Percentiles rank a stretch among this genome's conserved stretches.
phyloP scores from a whole-genome alignment of 345 rosid genomes.

The Firmiana major region DNA sequence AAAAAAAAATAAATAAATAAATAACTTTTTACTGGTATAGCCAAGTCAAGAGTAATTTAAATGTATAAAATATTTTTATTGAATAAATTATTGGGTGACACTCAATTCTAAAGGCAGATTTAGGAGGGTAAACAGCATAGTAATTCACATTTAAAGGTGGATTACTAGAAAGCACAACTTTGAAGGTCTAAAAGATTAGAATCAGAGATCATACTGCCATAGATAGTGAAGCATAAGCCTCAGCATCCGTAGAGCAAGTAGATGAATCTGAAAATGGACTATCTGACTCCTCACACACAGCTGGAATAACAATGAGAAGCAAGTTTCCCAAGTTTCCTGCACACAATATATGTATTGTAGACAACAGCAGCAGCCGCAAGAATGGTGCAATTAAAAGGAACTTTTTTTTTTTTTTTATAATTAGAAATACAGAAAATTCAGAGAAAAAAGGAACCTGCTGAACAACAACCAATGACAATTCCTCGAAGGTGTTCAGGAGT shows the following conservation, averaged over 20 bases:
- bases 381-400: neutral
- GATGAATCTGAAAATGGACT: constrained; percentile 59
- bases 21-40: neutral
- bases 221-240: constrained; percentile 61
- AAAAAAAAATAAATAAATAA: neutral
- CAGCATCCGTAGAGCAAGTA: constrained; percentile 39
- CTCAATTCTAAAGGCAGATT: no score
- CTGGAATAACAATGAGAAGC: constrained; percentile 61
- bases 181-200: neutral
- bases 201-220: constrained; percentile 41
- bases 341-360: neutral
- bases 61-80: no score
- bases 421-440: neutral
- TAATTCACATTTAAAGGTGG: neutral
- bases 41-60: neutral
- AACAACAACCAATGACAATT: constrained; percentile 25
- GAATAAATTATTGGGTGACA: neutral
- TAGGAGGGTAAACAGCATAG: no score
- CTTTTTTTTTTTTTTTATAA: no score
- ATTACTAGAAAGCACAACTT: neutral
- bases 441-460: constrained; percentile 16
- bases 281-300: constrained; percentile 56
- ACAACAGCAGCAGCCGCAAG: constrained; percentile 25
- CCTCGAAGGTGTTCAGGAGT: constrained; percentile 44
- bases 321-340: constrained; percentile 50